Evolutionary conservation across 2,329 filamentous ascomycete genomes (phyloP), one percentile per base, ranked within the genome.

Genomic region (Curvularia eragrostidis): DNA sequence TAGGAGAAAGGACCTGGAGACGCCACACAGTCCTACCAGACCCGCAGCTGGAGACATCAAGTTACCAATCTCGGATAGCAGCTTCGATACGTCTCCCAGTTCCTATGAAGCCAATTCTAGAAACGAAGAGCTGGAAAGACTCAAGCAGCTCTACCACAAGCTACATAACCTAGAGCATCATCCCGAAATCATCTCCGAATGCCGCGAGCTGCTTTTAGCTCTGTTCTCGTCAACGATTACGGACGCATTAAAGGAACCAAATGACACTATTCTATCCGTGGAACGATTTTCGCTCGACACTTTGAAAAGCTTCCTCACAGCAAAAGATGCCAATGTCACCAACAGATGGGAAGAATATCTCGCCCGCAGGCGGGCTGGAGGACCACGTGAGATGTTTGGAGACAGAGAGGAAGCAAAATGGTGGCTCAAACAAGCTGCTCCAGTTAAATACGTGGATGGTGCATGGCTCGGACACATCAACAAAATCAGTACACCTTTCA

Each of bases 401-500:
- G 67, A 77, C 48, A 69, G 61, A 13, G 67, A 75, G 8, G 73
- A 75, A 50, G 79, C 79, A n/a, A 64, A 72, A 47, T 68, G 70
- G 56, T 81, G 77, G 76, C 72, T 82, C 48, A 74, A 71, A 47
- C 66, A 78, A 58, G 70, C 71, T 47, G 77, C 80, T 8, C 80
- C 79, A 4, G 70, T 81, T 44, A 82, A 82, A 59, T 77, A 77
- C 42, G 79, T 83, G 4, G 81, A 84, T 52, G 82, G 82, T 2
- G 78, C 80, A 10, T 84, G 81, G 82, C 67, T 84, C 3, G 78
- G 78, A 12, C 77, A 79, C 54, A 72, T 82, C 24, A 75, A 82
- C 62, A 78, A 79, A 44, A 71, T 79, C 41, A 80, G 69, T 15
- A 82, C 78, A 0, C 79, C 80, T 3, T 80, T 81, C 59, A 60